Evolutionary conservation across 2,329 filamentous ascomycete genomes (phyloP).

Genomic region (Claviceps paspali): DNA sequence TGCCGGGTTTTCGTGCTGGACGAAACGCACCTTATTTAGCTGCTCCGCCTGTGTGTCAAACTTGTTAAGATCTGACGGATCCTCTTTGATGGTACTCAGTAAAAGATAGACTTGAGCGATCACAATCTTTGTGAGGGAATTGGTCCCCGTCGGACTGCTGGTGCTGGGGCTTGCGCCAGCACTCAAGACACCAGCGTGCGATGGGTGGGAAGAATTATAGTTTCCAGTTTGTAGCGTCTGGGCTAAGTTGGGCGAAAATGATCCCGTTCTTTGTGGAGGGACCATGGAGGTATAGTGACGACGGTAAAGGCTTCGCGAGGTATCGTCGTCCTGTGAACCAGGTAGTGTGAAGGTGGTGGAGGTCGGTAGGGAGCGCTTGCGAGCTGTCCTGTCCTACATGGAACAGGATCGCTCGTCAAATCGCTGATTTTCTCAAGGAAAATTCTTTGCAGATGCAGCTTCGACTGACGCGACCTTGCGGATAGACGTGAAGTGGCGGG

Average conservation of each 20-base stretch:
- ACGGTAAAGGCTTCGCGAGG: constrained; percentile 16
- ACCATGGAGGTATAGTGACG: constrained; percentile 35
- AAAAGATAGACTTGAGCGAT: constrained; percentile 91
- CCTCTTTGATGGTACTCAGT: constrained; percentile 87
- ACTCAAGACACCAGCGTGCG: constrained; percentile 40
- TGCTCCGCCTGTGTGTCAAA: constrained; percentile 86
- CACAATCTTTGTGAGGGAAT: constrained; percentile 76
- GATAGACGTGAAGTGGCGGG: not conserved
- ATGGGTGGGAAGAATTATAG: constrained; percentile 40
- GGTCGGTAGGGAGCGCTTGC: constrained; percentile 13
- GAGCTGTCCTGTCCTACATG: constrained; percentile 21
- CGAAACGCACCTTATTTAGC: constrained; percentile 62
- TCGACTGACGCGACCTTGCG: not conserved
- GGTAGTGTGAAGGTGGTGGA: constrained; percentile 16
- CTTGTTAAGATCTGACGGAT: constrained; percentile 67
- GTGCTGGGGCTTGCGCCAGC: constrained; percentile 46
- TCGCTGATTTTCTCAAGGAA: constrained; percentile 4
- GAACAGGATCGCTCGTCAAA: constrained; percentile 7
- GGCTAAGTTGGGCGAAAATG: constrained; percentile 47
- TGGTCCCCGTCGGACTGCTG: constrained; percentile 46
- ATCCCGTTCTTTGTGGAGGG: constrained; percentile 46
- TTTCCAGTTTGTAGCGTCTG: constrained; percentile 41
- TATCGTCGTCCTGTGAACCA: constrained; percentile 21
- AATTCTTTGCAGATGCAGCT: not conserved
- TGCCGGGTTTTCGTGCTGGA: not conserved